Percentiles rank a stretch among this genome's conserved stretches.
Evolutionary conservation across 805 yeast genomes (phyloP).

Genomic region (Sugiyamaella mastotermitis): DNA sequence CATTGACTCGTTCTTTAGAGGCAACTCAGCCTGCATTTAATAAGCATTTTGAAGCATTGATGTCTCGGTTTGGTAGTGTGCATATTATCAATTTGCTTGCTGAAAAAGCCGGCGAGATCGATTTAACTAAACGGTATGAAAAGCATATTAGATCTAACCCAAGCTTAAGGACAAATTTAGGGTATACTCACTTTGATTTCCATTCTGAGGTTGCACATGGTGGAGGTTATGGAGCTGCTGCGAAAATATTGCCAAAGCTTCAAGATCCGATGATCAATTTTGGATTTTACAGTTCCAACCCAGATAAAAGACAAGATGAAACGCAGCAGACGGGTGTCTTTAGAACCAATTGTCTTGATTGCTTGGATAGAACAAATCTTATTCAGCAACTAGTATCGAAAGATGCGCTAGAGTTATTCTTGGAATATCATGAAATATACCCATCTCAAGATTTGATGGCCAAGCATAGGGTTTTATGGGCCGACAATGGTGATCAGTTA

Average conservation of each 20-base stretch:
- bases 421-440: slow-evolving; percentile 36
- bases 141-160: slow-evolving; percentile 41
- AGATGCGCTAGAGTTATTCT: slow-evolving; percentile 48
- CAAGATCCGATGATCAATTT: slow-evolving; percentile 64
- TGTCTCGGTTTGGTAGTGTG: slow-evolving; percentile 75
- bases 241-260: slow-evolving; percentile 57
- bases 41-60: slow-evolving; percentile 66
- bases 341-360: slow-evolving; percentile 89
- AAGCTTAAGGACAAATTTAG: slow-evolving; percentile 34
- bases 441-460: slow-evolving; percentile 47
- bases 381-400: slow-evolving; percentile 71
- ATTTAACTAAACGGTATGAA: slow-evolving; percentile 59
- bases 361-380: slow-evolving; percentile 89
- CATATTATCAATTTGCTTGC: slow-evolving; percentile 86
- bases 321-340: slow-evolving; percentile 87
- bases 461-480: slow-evolving; percentile 90
- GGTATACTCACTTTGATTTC: slow-evolving; percentile 83
- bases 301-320: slow-evolving; percentile 41
- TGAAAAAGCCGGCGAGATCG: slow-evolving; percentile 70
- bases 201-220: slow-evolving; percentile 90
- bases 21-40: slow-evolving; percentile 90
- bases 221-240: slow-evolving; percentile 82
- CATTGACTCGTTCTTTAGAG: slow-evolving; percentile 79
- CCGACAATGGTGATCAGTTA: slow-evolving; percentile 95
- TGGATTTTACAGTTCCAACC: slow-evolving; percentile 78